These are phyloP conservation scores for Rhizoclosmatium globosum DNA, from an alignment of 192 early-diverging fungal genomes.

Conservation along the genomic window DNA sequence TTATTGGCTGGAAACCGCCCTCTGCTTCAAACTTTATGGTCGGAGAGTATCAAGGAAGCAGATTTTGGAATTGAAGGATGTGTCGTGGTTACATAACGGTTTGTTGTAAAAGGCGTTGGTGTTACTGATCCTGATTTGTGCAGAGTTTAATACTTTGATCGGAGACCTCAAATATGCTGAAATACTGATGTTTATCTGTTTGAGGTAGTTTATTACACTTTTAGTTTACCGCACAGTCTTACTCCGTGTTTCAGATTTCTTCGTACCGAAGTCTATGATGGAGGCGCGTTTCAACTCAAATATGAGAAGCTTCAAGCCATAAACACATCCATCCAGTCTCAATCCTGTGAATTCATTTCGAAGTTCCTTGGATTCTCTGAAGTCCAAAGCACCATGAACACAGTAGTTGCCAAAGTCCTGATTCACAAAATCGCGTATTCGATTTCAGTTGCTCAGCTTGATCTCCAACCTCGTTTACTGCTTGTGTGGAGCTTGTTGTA, in stretches of 20 bases:
- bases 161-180: slow-evolving; percentile 37
- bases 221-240: no score
- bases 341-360: slow-evolving; percentile 17
- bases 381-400: neutral
- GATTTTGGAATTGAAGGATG: slow-evolving; percentile 12
- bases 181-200: slow-evolving; percentile 36
- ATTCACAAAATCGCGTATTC: slow-evolving; percentile 24
- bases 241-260: no score
- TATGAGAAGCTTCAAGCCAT: no score
- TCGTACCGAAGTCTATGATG: no score
- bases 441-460: neutral
- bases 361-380: slow-evolving; percentile 10
- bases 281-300: no score
- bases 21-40: no score
- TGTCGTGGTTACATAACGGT: slow-evolving; percentile 27
- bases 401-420: neutral
- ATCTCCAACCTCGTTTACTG: slow-evolving; percentile 18
- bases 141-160: slow-evolving; percentile 4
- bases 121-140: neutral
- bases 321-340: slow-evolving; percentile 24
- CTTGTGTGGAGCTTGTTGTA: slow-evolving; percentile 9
- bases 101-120: neutral
- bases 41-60: no score
- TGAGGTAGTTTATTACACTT: no score
- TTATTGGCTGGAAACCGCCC: no score